Evolutionary conservation across 225 moss, liverwort and hornwort species (phyloP).

Genomic region (Antitrichia curtipendula): DNA sequence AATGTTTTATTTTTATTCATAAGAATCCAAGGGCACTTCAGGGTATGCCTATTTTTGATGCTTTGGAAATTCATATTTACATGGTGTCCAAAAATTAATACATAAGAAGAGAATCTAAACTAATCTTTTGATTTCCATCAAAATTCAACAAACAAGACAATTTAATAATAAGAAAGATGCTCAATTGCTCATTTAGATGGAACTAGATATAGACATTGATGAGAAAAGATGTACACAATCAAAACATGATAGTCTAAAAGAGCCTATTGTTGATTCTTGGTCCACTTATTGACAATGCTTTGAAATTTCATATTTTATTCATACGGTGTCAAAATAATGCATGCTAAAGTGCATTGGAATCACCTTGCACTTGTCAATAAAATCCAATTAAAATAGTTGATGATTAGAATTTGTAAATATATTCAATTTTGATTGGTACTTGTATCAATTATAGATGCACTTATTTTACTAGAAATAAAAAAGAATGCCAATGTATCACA

Average conservation of each 20-base stretch:
- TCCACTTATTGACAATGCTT: background rate
- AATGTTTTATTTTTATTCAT: background rate
- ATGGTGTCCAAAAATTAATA: background rate
- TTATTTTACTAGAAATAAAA: fast-evolving
- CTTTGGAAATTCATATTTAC: background rate
- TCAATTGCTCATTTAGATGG: fast-evolving
- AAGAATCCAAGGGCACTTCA: fast-evolving
- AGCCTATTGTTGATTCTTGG: background rate
- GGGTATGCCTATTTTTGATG: fast-evolving
- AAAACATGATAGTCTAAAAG: background rate
- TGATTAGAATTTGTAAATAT: background rate
- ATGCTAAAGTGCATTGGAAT: background rate
- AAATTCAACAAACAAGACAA: background rate
- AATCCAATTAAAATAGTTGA: background rate
- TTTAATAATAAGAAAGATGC: background rate
- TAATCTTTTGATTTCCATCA: background rate
- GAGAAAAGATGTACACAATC: background rate
- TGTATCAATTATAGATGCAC: background rate
- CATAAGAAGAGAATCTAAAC: background rate
- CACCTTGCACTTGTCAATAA: background rate
- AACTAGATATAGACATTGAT: background rate
- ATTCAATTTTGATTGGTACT: background rate
- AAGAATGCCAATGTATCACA: background rate
- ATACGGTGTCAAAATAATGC: background rate
- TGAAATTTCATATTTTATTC: background rate